phyloP scores from a whole-genome alignment of 78 protist species.

The Dictyostelium capitatum region DNA sequence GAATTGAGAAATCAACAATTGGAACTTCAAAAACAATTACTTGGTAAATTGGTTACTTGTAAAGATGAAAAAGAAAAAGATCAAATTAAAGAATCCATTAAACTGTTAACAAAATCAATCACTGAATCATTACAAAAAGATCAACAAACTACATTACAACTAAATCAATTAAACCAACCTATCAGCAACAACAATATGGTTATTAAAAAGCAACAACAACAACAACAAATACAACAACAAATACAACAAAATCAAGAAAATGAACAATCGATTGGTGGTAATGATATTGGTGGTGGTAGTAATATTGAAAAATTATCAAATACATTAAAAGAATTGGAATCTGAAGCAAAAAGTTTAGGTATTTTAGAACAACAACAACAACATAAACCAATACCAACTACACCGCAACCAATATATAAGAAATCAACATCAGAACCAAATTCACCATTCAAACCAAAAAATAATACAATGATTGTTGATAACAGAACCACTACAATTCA shows the following conservation, averaged over 20 bases:
- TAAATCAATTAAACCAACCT: neutral
- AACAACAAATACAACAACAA: slow-evolving; percentile 26
- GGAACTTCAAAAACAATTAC: slow-evolving; percentile 46
- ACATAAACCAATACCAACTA: neutral
- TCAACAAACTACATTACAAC: neutral
- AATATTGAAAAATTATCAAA: slow-evolving; percentile 27
- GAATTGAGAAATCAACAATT: slow-evolving; percentile 52
- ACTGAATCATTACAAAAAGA: slow-evolving; percentile 36
- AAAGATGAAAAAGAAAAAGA: slow-evolving; percentile 70
- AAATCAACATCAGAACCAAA: neutral
- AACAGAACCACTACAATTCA: slow-evolving; percentile 50
- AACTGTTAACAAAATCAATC: slow-evolving; percentile 31
- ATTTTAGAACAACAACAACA: neutral
- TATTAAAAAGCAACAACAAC: neutral
- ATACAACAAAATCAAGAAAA: slow-evolving; percentile 3
- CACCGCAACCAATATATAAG: neutral
- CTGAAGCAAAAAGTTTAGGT: slow-evolving; percentile 61
- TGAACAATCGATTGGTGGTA: neutral
- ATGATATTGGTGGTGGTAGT: neutral
- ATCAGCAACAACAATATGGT: neutral
- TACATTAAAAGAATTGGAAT: slow-evolving; percentile 17
- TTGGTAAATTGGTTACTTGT: neutral
- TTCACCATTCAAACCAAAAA: neutral
- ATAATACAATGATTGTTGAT: slow-evolving; percentile 41
- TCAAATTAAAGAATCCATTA: slow-evolving; percentile 50